Evolutionary conservation across 73 alveolate species (phyloP).

Genomic region (Paramecium bursaria): DNA sequence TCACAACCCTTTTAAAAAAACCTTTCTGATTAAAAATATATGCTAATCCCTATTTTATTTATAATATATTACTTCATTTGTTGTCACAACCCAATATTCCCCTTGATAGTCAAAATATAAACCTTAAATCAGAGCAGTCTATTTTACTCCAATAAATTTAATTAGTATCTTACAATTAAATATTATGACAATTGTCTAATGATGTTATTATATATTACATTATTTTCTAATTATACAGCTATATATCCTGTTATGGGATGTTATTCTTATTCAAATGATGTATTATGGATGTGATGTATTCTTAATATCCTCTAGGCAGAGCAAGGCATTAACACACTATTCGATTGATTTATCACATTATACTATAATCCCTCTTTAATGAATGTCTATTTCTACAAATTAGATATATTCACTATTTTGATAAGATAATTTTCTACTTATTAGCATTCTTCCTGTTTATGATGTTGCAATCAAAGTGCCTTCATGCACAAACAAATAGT

Average conservation of each 20-base stretch:
- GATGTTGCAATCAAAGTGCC: conserved; percentile 1
- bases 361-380: too few relatives aligned
- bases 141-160: conserved; percentile 32
- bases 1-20: conserved; percentile 6
- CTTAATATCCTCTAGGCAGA: conserved; percentile 15
- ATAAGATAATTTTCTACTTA: background rate
- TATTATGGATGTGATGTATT: conserved; percentile 12
- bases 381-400: conserved; percentile 5
- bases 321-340: background rate
- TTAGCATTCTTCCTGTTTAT: conserved; percentile 14
- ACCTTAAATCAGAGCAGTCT: background rate
- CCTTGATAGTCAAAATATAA: conserved; percentile 32
- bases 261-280: conserved; percentile 9
- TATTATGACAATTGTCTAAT: background rate
- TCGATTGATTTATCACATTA: background rate
- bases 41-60: conserved; percentile 14
- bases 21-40: conserved; percentile 17
- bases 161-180: background rate
- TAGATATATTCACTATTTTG: background rate
- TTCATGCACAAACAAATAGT: background rate
- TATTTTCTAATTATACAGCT: conserved; percentile 25
- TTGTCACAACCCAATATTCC: conserved; percentile 36
- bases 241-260: background rate
- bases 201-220: too few relatives aligned
- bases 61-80: too few relatives aligned